A percentile compares a stretch with the other conserved stretches of the same genome.
Conservation (phyloP, 1,139 yeast genomes). For the Geotrichum fermentans region DNA sequence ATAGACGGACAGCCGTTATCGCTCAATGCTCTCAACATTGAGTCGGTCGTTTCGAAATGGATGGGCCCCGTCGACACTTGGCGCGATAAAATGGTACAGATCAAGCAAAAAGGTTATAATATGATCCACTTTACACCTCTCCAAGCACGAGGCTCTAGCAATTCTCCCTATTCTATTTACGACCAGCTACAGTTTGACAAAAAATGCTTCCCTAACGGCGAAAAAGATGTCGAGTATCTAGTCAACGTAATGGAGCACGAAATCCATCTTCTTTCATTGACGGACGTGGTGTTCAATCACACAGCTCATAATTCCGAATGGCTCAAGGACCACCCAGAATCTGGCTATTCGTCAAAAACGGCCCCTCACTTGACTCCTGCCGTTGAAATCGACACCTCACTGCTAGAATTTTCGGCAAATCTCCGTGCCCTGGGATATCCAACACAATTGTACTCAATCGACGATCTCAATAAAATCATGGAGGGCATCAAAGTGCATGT, state of each 20-base stretch:
- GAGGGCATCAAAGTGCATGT: conserved; percentile 67
- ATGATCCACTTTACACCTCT: conserved; percentile 95
- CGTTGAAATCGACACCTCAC: conserved; percentile 68
- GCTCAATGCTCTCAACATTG: conserved; percentile 75
- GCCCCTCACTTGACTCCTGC: conserved; percentile 88
- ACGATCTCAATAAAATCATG: conserved; percentile 57
- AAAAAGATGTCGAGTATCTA: conserved; percentile 45
- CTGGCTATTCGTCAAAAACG: conserved; percentile 79
- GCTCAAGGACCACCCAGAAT: conserved; percentile 81
- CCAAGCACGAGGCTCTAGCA: conserved; percentile 79
- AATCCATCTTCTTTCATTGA: conserved; percentile 64
- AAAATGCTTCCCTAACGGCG: conserved; percentile 48
- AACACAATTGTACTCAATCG: conserved; percentile 44
- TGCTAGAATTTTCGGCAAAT: conserved; percentile 58
- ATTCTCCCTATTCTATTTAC: conserved; percentile 87
- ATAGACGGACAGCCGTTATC: conserved; percentile 57
- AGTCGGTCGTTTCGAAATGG: conserved; percentile 89
- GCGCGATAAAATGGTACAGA: conserved; percentile 58
- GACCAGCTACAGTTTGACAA: conserved; percentile 82
- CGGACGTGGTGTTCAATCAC: conserved; percentile 92
- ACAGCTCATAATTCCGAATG: conserved; percentile 87
- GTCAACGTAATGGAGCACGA: conserved; percentile 49
- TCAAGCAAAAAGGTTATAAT: conserved; percentile 76
- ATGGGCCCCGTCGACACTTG: conserved; percentile 64
- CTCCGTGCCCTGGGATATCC: conserved; percentile 59